These are phyloP conservation scores for Vitis labrusca DNA, from an alignment of 164 flowering plant genomes.

Conservation along the genomic window DNA sequence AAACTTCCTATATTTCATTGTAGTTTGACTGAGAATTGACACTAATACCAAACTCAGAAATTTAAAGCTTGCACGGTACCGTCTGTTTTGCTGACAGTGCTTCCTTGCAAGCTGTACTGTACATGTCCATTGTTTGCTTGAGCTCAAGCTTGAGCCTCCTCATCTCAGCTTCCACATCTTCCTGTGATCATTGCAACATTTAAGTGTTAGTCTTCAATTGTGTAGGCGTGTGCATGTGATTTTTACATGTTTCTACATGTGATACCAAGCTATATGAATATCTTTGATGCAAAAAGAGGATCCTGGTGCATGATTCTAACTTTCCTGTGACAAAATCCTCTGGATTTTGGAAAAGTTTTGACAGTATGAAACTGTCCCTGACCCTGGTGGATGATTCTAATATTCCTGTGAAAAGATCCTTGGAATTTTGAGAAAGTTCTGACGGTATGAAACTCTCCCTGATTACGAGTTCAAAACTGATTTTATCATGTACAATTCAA, in stretches of 20 bases:
- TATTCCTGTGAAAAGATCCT: not conserved
- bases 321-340: too few relatives aligned
- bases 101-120: slow-evolving; percentile 73
- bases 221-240: not conserved
- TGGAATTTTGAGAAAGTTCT: not conserved
- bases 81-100: slow-evolving; percentile 68
- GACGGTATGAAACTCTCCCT: too few relatives aligned
- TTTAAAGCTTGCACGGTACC: slow-evolving; percentile 26
- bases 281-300: too few relatives aligned
- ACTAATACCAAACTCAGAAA: not conserved
- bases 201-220: not conserved
- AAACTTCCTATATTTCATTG: not conserved
- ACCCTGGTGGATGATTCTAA: not conserved
- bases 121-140: slow-evolving; percentile 76
- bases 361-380: not conserved
- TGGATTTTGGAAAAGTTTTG: too few relatives aligned
- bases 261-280: not conserved
- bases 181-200: slow-evolving; percentile 25
- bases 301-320: too few relatives aligned
- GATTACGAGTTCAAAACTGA: too few relatives aligned
- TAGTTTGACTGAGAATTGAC: not conserved
- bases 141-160: slow-evolving; percentile 67
- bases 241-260: not conserved
- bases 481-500: too few relatives aligned
- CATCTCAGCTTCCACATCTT: slow-evolving; percentile 70